phyloP scores from a whole-genome alignment of 169 alveolate species.

The Plasmodium knowlesi region DNA sequence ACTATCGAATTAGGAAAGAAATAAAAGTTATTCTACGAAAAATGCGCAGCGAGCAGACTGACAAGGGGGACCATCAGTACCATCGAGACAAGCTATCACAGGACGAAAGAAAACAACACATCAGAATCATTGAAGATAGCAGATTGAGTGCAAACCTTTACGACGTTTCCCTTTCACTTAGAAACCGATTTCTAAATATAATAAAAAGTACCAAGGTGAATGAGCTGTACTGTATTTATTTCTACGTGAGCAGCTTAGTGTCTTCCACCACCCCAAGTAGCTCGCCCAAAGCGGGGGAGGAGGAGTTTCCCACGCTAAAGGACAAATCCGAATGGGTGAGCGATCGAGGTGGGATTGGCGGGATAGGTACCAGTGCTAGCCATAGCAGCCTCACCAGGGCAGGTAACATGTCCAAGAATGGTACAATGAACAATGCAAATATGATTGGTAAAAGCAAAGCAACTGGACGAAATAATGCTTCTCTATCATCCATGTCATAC shows the following conservation, averaged over 20 bases:
- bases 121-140: background rate
- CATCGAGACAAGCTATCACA: background rate
- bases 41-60: background rate
- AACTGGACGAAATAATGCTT: background rate
- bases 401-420: background rate
- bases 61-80: background rate
- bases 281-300: slow-evolving; percentile 1
- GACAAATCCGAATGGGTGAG: background rate
- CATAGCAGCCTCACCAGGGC: background rate
- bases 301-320: slow-evolving; percentile 41
- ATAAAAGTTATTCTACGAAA: slow-evolving; percentile 26
- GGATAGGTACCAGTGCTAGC: background rate
- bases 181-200: slow-evolving; percentile 61
- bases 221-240: slow-evolving; percentile 54
- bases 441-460: background rate
- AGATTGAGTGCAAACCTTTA: slow-evolving; percentile 35
- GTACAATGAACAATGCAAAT: background rate
- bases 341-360: background rate
- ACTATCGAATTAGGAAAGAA: slow-evolving; percentile 70
- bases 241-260: slow-evolving; percentile 24
- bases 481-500: slow-evolving; percentile 15
- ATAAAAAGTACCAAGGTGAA: slow-evolving; percentile 63
- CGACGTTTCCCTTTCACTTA: slow-evolving; percentile 57
- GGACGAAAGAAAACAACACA: background rate
- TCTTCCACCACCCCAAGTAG: background rate